Evolutionary conservation across 1,284 basidiomycete species (phyloP).

Genomic region (Fomitopsis schrenkii): DNA sequence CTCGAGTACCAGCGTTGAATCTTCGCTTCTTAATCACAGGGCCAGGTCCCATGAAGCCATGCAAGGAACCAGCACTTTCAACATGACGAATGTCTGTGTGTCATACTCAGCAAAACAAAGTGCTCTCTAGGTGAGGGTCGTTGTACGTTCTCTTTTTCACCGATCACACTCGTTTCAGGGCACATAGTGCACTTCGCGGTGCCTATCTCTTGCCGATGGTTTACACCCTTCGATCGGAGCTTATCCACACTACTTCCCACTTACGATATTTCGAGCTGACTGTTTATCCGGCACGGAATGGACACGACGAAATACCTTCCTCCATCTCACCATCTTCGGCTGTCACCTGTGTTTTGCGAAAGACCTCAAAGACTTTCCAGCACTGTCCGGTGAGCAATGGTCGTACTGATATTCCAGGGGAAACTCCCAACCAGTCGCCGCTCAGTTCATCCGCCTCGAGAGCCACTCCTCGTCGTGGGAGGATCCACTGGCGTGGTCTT

Average conservation of each 20-base stretch:
- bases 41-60: no score
- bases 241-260: background rate
- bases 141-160: background rate
- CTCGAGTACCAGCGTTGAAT: no score
- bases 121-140: no score
- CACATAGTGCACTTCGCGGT: background rate
- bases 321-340: background rate
- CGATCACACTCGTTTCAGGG: background rate
- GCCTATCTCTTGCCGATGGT: background rate
- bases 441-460: background rate
- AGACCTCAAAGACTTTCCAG: background rate
- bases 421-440: no score
- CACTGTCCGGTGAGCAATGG: background rate
- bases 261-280: background rate
- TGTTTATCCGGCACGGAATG: background rate
- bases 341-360: background rate
- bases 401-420: background rate
- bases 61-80: no score
- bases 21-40: no score
- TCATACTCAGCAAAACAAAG: no score
- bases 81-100: no score
- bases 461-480: background rate
- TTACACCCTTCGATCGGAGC: background rate
- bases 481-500: background rate
- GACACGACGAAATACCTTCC: background rate